Evolutionary conservation across 495 filamentous ascomycete genomes (phyloP).

Genomic region (Podospora pseudocomata): DNA sequence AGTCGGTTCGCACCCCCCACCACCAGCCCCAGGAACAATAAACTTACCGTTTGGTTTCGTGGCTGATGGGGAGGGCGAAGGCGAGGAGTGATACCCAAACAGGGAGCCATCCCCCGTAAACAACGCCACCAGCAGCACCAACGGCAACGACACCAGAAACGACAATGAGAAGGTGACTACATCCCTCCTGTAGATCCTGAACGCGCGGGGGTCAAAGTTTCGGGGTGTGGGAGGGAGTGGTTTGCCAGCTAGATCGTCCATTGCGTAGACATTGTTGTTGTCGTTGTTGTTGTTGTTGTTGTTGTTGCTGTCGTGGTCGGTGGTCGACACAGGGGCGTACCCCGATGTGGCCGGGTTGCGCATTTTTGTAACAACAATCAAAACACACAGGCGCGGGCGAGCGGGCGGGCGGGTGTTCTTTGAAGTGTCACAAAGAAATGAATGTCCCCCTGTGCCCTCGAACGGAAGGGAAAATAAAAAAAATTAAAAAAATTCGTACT

Average conservation of each 20-base stretch:
- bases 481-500: too few species aligned
- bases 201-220: neutral
- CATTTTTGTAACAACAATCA: neutral
- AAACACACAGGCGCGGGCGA: too few species aligned
- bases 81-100: neutral
- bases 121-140: neutral
- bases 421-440: neutral
- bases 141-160: neutral
- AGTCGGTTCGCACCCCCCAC: conserved; percentile 1
- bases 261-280: neutral
- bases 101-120: neutral
- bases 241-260: neutral
- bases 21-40: neutral
- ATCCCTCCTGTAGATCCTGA: neutral
- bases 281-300: neutral
- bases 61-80: neutral
- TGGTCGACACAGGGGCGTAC: neutral
- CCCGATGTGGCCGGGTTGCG: neutral
- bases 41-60: neutral
- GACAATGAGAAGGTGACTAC: neutral
- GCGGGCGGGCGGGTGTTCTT: neutral
- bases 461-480: too few species aligned
- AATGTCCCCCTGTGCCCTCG: too few species aligned
- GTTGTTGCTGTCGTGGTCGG: neutral
- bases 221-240: too few species aligned